A percentile compares a stretch with the other conserved stretches of the same genome.
Evolutionary conservation across 1,284 basidiomycete genomes (phyloP).

Genomic region (Vanrija sp.): DNA sequence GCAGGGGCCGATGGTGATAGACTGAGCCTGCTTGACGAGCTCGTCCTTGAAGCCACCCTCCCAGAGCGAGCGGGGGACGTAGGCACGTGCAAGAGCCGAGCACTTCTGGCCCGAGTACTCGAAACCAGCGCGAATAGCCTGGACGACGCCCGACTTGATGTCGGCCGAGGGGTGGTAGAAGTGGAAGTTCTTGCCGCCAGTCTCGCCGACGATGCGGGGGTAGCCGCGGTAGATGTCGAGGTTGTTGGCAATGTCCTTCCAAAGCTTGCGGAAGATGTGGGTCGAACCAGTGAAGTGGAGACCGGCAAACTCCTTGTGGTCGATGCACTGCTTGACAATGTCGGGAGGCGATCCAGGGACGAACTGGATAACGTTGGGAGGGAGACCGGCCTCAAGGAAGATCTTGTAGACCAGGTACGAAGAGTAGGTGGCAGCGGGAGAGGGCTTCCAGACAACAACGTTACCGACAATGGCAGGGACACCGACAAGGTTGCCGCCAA

Average conservation of each 20-base stretch:
- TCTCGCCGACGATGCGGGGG: slow-evolving; percentile 88
- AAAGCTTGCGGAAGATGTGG: slow-evolving; percentile 86
- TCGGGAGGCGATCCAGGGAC: slow-evolving; percentile 80
- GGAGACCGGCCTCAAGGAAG: slow-evolving; percentile 88
- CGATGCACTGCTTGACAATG: slow-evolving; percentile 75
- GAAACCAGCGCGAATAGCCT: slow-evolving; percentile 84
- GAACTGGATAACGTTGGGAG: slow-evolving; percentile 94
- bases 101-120: slow-evolving; percentile 99
- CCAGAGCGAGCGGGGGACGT: slow-evolving; percentile 87
- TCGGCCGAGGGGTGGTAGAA: slow-evolving; percentile 84
- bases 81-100: slow-evolving; percentile 85
- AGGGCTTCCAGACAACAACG: slow-evolving; percentile 95
- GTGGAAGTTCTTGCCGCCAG: slow-evolving; percentile 91
- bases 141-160: slow-evolving; percentile 78
- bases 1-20: slow-evolving; percentile 79
- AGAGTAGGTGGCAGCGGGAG: slow-evolving; percentile 89
- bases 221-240: slow-evolving; percentile 80
- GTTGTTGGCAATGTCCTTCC: slow-evolving; percentile 91
- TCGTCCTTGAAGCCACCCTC: slow-evolving; percentile 78
- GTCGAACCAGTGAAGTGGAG: slow-evolving; percentile 98
- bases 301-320: slow-evolving; percentile 74
- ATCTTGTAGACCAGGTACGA: slow-evolving; percentile 93
- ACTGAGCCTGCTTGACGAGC: slow-evolving; percentile 68
- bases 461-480: slow-evolving; percentile 93
- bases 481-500: slow-evolving; percentile 81